A percentile compares a stretch with the other conserved stretches of the same genome.
Conservation (phyloP, 331 rosid species). For the Pyrus hybrid region DNA sequence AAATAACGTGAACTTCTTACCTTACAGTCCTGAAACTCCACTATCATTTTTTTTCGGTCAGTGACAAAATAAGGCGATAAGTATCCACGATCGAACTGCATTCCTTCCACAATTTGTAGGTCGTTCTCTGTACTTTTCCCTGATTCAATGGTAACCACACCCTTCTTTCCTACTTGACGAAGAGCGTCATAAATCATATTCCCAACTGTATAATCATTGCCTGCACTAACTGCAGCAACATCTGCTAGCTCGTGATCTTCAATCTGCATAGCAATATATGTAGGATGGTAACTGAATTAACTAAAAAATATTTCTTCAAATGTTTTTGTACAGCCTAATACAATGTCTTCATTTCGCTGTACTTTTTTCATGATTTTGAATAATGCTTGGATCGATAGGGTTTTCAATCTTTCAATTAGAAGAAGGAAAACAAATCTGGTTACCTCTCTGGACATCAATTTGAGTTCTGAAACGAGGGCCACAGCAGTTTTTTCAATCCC, state of each 20-base stretch:
- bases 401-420: neutral
- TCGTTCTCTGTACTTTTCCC: constrained; percentile 58
- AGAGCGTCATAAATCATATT: constrained; percentile 78
- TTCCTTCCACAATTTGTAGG: constrained; percentile 84
- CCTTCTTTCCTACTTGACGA: constrained; percentile 64
- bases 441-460: constrained; percentile 78
- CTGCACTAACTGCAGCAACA: constrained; percentile 92
- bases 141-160: constrained; percentile 76
- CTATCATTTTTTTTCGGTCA: constrained; percentile 56
- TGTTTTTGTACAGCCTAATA: neutral
- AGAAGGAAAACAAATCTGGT: neutral
- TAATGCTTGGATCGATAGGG: neutral
- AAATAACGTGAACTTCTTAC: constrained; percentile 25
- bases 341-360: neutral
- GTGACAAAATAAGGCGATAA: constrained; percentile 79
- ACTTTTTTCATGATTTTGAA: neutral
- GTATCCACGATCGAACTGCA: constrained; percentile 91
- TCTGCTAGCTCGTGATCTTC: constrained; percentile 73
- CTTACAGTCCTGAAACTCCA: constrained; percentile 85
- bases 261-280: constrained; percentile 35
- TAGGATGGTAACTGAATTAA: neutral
- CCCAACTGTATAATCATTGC: constrained; percentile 76
- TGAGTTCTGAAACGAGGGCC: constrained; percentile 80
- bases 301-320: neutral
- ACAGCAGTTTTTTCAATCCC: constrained; percentile 83